These are phyloP conservation scores for Leishmania braziliensis DNA, from an alignment of 208 protist genomes.

Conservation along the genomic window DNA sequence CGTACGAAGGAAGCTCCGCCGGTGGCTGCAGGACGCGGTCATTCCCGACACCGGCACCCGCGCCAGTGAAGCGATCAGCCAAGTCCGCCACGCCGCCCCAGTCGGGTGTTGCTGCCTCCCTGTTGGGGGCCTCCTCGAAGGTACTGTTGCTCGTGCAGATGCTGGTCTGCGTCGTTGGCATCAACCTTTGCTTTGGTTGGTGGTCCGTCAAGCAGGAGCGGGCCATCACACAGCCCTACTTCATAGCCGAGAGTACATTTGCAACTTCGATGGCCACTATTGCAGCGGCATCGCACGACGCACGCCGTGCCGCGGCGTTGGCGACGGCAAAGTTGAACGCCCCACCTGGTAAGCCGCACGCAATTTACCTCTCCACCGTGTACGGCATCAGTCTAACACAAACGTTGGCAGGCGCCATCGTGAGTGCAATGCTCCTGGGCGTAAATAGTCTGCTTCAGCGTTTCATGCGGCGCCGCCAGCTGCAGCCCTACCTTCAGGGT, in stretches of 20 bases:
- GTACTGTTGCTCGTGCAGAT: constrained; percentile 51
- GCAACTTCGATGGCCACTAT: not conserved
- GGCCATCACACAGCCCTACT: constrained; percentile 72
- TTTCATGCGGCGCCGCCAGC: not conserved
- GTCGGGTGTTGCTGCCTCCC: not conserved
- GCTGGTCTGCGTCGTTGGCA: constrained; percentile 64
- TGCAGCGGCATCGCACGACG: not conserved
- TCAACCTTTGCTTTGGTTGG: constrained; percentile 82
- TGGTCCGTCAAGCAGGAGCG: constrained; percentile 90
- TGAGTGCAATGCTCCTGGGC: constrained; percentile 21
- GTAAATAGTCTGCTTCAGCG: not conserved
- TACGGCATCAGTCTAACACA: constrained; percentile 38
- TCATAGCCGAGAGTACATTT: not conserved
- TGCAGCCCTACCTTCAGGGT: not conserved
- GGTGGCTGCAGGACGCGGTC: not conserved
- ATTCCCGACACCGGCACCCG: not conserved
- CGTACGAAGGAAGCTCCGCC: not conserved
- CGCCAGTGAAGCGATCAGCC: not conserved
- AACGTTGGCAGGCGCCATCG: constrained; percentile 24
- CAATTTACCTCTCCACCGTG: constrained; percentile 21
- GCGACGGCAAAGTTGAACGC: not conserved
- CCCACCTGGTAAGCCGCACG: not conserved
- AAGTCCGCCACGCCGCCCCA: not conserved
- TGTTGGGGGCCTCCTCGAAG: constrained; percentile 1
- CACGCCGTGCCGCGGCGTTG: not conserved